Evolutionary conservation across 257 asterid species (phyloP).

Genomic region (Fraxinus pennsylvanica): DNA sequence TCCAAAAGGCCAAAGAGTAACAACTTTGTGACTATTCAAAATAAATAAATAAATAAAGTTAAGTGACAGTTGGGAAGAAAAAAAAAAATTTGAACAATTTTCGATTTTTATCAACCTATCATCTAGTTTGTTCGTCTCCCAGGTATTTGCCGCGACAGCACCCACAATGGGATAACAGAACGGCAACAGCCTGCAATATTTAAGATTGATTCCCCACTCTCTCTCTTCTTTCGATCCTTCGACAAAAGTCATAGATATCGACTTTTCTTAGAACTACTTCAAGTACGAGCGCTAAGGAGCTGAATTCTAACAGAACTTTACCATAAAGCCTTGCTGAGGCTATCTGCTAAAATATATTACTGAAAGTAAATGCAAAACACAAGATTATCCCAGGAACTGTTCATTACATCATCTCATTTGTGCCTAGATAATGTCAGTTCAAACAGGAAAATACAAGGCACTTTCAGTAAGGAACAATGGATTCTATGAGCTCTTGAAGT

Average conservation of each 20-base stretch:
- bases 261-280: neutral
- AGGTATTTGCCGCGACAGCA: too few relatives aligned
- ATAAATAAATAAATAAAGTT: too few relatives aligned
- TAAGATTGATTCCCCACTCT: neutral
- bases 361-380: neutral
- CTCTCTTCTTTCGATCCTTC: neutral
- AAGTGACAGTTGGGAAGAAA: too few relatives aligned
- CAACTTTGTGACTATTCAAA: too few relatives aligned
- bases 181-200: too few relatives aligned
- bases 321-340: neutral
- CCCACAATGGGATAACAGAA: too few relatives aligned
- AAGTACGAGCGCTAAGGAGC: neutral
- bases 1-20: too few relatives aligned
- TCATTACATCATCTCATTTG: neutral
- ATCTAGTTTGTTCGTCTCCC: too few relatives aligned
- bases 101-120: too few relatives aligned
- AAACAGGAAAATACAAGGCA: slow-evolving; percentile 2
- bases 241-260: neutral
- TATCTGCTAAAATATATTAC: neutral
- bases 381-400: slow-evolving; percentile 6
- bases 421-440: slow-evolving; percentile 29
- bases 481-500: slow-evolving; percentile 77
- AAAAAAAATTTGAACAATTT: too few relatives aligned
- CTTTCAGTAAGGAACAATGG: slow-evolving; percentile 67
- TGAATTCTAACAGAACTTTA: neutral